A percentile compares a stretch with the other conserved stretches of the same genome.
phyloP scores from a whole-genome alignment of 2,329 filamentous ascomycete species.

The Trichoderma semiorbis region DNA sequence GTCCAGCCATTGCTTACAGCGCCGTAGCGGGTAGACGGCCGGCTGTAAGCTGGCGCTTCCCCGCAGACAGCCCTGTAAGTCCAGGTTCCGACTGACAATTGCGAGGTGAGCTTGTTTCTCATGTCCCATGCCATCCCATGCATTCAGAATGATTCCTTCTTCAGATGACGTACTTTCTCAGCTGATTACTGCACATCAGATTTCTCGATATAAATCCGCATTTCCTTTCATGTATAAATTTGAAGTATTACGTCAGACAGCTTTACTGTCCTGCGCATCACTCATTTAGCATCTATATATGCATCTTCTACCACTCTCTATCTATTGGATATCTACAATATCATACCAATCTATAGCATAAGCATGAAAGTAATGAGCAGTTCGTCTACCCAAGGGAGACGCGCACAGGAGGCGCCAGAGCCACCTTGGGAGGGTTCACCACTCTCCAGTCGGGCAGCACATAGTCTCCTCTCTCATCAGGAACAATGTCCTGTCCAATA shows the following conservation, averaged over 20 bases:
- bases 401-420: neutral
- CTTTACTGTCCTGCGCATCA: neutral
- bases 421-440: slow-evolving; percentile 3
- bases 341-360: neutral
- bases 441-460: slow-evolving; percentile 40
- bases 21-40: neutral
- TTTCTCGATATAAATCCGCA: neutral
- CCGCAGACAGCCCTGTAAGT: neutral
- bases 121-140: neutral
- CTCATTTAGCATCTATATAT: neutral
- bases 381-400: neutral
- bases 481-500: slow-evolving; percentile 43
- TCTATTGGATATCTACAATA: neutral
- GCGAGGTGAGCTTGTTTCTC: neutral
- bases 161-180: neutral
- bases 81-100: neutral
- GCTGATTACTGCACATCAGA: neutral
- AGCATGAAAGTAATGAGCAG: neutral
- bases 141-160: neutral
- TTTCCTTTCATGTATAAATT: neutral
- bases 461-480: slow-evolving; percentile 38
- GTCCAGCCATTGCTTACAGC: neutral
- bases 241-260: neutral
- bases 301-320: neutral
- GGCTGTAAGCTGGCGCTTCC: neutral